A percentile compares a stretch with the other conserved stretches of the same genome.
These are phyloP conservation scores for Madurella fahalii DNA, from an alignment of 2,329 filamentous ascomycete species.

Conservation along the genomic window DNA sequence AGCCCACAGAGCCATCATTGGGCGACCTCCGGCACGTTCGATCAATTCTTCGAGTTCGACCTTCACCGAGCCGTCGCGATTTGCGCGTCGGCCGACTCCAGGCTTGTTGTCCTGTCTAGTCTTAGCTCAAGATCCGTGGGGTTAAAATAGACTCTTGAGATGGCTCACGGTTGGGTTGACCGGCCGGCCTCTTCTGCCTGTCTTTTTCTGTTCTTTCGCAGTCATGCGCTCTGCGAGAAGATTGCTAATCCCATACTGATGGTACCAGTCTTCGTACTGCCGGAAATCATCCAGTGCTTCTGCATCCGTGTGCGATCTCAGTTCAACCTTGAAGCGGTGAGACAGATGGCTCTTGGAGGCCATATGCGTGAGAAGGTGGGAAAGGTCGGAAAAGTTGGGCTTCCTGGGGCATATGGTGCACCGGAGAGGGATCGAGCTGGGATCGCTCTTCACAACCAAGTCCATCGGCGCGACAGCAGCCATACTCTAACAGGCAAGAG, in stretches of 20 bases:
- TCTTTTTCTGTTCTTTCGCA: constrained; percentile 64
- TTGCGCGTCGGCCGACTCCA: not conserved
- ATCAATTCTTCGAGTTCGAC: constrained; percentile 21
- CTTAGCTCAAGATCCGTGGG: not conserved
- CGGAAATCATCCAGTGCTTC: constrained; percentile 59
- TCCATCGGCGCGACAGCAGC: constrained; percentile 30
- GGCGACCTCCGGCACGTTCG: not conserved
- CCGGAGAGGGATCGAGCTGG: constrained; percentile 57
- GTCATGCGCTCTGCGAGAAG: constrained; percentile 75
- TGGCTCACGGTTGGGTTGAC: constrained; percentile 18
- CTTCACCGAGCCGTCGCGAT: constrained; percentile 10
- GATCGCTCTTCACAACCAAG: constrained; percentile 12
- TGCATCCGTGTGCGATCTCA: constrained; percentile 65
- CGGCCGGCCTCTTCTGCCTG: constrained; percentile 27
- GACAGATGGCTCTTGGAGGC: constrained; percentile 89
- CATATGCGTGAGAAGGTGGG: constrained; percentile 87
- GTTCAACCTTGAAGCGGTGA: constrained; percentile 74
- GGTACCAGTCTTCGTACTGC: constrained; percentile 76
- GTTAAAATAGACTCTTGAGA: not conserved
- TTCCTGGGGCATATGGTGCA: constrained; percentile 81
- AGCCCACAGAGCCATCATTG: not conserved
- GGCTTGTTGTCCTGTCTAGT: not conserved
- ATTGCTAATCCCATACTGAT: constrained; percentile 62
- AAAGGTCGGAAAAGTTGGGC: constrained; percentile 82
- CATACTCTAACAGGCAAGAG: constrained; percentile 33